Percentiles rank a stretch among this genome's conserved stretches.
Evolutionary conservation across 1,139 yeast genomes (phyloP).

Genomic region (Trichomonascaceae sp.): DNA sequence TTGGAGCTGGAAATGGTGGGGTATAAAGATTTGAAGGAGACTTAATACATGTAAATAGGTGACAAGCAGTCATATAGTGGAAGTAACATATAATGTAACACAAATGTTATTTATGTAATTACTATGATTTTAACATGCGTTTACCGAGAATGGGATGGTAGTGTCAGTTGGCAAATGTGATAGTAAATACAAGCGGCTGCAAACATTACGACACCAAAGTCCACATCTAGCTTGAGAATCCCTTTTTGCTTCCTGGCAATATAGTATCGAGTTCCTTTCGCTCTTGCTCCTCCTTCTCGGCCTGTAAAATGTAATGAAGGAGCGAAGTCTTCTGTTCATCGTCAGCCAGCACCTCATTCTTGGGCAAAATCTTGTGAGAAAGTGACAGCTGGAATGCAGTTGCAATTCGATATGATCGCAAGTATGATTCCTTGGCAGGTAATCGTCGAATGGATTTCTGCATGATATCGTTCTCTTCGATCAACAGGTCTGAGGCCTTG

Average conservation of each 20-base stretch:
- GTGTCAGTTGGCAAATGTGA: too few species aligned
- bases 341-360: constrained; percentile 67
- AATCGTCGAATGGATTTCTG: constrained; percentile 86
- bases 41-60: background rate
- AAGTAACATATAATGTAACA: background rate
- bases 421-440: constrained; percentile 76
- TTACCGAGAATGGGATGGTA: background rate
- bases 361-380: constrained; percentile 80
- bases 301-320: constrained; percentile 85
- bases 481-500: constrained; percentile 74
- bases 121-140: background rate
- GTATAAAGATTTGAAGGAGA: background rate
- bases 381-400: constrained; percentile 87
- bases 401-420: constrained; percentile 85
- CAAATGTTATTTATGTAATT: background rate
- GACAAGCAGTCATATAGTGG: background rate
- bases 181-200: too few species aligned
- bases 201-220: too few species aligned
- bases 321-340: constrained; percentile 79
- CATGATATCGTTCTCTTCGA: constrained; percentile 80
- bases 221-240: background rate
- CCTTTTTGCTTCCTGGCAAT: constrained; percentile 8
- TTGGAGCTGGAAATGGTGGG: constrained; percentile 10
- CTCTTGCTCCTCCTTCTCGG: constrained; percentile 70
- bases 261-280: constrained; percentile 84